Base-by-base conservation (phyloP, 352 stramenopile species). In the Phytophthora pini region DNA sequence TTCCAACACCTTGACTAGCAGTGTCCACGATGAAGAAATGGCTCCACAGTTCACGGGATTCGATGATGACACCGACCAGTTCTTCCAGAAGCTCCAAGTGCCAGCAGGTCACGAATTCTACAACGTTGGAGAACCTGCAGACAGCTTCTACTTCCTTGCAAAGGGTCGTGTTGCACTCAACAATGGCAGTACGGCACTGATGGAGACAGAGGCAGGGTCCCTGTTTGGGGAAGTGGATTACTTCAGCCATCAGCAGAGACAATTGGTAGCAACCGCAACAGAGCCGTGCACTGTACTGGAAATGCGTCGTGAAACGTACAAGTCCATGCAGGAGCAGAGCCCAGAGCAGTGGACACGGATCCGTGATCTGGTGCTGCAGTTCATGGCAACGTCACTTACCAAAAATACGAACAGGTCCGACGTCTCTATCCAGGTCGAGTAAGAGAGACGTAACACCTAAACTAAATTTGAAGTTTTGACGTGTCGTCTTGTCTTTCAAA, bases 191-290 rank as follows among this genome's bases (percentile, higher is more conserved):
- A 67, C 56, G 5, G 44, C 45, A 20, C 7, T 61, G 60, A 22
- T 22, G 5, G 38, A 61, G 71, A 8, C 72, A 73, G 67, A 82
- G 6, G 70, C 87, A 34, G n/a, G 34, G 0, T 79, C 79, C 12
- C 77, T 94, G 61, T 92, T 94, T 62, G 86, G 86, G 15, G 86
- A 94, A 50, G 82, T 91, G 8, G 82, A 90, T 51, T 94, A 92
- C 55, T 92, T 94, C 53, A 73, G 82, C 50, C 58, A 60, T 29
- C 86, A 93, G 51, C 62, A 66, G 27, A 77, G 82, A 6, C 72
- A 80, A 50, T 75, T 85, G 61, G 62, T 63, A 4, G 82, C 78
- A 8, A 64, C 53, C 2, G 75, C 82, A 5, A 69, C 63, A 15
- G 70, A 80, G 24, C 50, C 67, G 8, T 83, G 76, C 39, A 64